These are phyloP conservation scores for Byssoonygena ceratinophila DNA, from an alignment of 2,329 filamentous ascomycete genomes.

Conservation along the genomic window DNA sequence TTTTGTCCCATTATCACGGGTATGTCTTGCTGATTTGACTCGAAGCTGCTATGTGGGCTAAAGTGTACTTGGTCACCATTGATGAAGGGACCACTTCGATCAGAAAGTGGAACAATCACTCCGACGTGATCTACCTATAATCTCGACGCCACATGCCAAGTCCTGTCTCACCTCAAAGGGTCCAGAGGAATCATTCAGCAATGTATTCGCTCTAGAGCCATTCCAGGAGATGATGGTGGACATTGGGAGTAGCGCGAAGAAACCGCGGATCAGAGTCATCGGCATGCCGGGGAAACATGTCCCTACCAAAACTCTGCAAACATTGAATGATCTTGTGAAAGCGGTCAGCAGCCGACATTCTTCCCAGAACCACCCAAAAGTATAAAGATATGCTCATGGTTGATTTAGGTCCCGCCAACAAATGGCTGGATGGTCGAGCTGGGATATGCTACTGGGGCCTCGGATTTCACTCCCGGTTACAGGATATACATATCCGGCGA, in stretches of 20 bases:
- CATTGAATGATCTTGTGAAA: slow-evolving; percentile 39
- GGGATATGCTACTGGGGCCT: slow-evolving; percentile 34
- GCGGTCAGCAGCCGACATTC: slow-evolving; percentile 27
- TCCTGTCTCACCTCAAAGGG: slow-evolving; percentile 39
- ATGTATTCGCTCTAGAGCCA: slow-evolving; percentile 46
- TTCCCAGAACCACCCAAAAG: neutral
- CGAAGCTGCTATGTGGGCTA: too few relatives aligned
- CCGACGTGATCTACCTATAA: slow-evolving; percentile 48
- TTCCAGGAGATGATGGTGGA: slow-evolving; percentile 45
- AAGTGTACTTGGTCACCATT: too few relatives aligned
- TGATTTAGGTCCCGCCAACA: slow-evolving; percentile 47
- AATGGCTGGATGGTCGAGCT: slow-evolving; percentile 59
- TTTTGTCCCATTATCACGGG: slow-evolving; percentile 56
- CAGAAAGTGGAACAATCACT: slow-evolving; percentile 43
- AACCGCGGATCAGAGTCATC: slow-evolving; percentile 46
- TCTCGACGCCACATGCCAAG: slow-evolving; percentile 54
- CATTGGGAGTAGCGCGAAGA: slow-evolving; percentile 22
- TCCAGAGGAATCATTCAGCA: slow-evolving; percentile 39
- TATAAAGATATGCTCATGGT: neutral
- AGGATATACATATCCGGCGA: slow-evolving; percentile 58
- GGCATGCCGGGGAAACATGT: slow-evolving; percentile 58
- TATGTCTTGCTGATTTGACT: slow-evolving; percentile 16
- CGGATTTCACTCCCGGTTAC: slow-evolving; percentile 41
- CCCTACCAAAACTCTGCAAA: slow-evolving; percentile 35
- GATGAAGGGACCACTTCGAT: slow-evolving; percentile 45